Conservation (phyloP, 2,329 filamentous ascomycete species). For the Hymenoscyphus infarciens region DNA sequence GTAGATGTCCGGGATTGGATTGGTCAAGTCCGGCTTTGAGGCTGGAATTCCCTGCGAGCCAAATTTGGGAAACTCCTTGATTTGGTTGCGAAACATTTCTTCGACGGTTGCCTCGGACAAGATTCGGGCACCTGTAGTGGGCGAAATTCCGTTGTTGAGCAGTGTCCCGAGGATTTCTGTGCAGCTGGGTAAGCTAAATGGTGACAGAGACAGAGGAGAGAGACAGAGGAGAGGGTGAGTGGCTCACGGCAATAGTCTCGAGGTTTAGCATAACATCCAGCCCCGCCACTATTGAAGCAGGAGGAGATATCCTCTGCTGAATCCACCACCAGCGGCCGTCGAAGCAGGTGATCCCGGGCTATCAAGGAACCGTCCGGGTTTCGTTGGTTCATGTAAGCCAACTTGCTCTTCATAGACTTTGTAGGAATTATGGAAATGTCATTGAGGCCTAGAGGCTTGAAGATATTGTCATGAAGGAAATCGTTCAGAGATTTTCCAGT, state of each 20-base stretch:
- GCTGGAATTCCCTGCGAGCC: constrained; percentile 35
- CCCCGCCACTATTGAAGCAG: too few species aligned
- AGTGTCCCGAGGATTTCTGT: constrained; percentile 54
- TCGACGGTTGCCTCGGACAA: constrained; percentile 56
- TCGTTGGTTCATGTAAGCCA: too few species aligned
- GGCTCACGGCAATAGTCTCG: too few species aligned
- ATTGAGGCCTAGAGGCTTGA: constrained; percentile 40
- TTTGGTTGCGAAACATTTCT: constrained; percentile 63
- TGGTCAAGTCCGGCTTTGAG: constrained; percentile 48
- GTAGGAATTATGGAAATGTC: constrained; percentile 19
- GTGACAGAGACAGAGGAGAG: neutral
- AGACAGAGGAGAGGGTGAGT: too few species aligned
- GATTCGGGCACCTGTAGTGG: constrained; percentile 51
- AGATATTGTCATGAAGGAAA: constrained; percentile 47
- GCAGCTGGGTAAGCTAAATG: neutral
- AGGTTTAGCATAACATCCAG: too few species aligned
- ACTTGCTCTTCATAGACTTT: too few species aligned
- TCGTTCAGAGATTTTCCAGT: constrained; percentile 44
- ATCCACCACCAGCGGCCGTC: too few species aligned
- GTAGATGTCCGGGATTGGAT: constrained; percentile 49
- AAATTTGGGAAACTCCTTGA: constrained; percentile 46
- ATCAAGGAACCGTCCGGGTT: too few species aligned
- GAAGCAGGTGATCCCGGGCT: too few species aligned
- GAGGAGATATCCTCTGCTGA: too few species aligned
- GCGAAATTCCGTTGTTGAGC: constrained; percentile 61